Percentiles rank a stretch among this genome's conserved stretches.
phyloP scores from a whole-genome alignment of 139 green algal genomes.

The Eudorina sp. region DNA sequence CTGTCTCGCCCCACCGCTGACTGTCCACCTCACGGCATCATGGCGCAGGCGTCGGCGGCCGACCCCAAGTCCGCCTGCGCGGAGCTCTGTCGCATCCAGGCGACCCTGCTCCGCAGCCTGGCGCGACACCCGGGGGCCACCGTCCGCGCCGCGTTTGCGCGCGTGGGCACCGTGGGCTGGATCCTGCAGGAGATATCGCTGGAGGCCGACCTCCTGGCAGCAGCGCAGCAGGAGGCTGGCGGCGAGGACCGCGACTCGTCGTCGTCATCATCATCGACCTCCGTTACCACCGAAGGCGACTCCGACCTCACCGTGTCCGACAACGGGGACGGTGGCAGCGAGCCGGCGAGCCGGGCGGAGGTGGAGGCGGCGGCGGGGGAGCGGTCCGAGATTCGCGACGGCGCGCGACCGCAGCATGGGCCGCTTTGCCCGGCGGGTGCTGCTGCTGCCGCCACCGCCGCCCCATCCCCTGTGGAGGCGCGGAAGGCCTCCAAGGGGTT shows the following conservation, averaged over 20 bases:
- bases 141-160: constrained; percentile 17
- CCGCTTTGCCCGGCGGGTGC: too few relatives aligned
- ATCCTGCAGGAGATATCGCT: constrained; percentile 70
- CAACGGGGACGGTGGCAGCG: neutral
- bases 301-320: neutral
- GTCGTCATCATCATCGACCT: too few relatives aligned
- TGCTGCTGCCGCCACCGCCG: too few relatives aligned
- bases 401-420: too few relatives aligned
- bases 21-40: too few relatives aligned
- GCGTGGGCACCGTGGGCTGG: constrained; percentile 60
- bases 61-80: constrained; percentile 40
- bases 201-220: constrained; percentile 50
- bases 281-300: neutral
- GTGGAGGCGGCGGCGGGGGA: neutral
- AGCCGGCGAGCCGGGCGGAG: too few relatives aligned
- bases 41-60: constrained; percentile 28
- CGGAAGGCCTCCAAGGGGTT: constrained; percentile 45
- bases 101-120: constrained; percentile 46
- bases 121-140: neutral
- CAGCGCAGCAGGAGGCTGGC: neutral
- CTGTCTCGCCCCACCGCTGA: too few relatives aligned
- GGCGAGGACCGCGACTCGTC: neutral
- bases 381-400: too few relatives aligned
- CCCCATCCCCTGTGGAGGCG: too few relatives aligned
- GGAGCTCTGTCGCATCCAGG: constrained; percentile 48